Evolutionary conservation across 176 grass and related monocot species (phyloP), one percentile per base, ranked within the genome.

Genomic region (Lolium multiflorum): DNA sequence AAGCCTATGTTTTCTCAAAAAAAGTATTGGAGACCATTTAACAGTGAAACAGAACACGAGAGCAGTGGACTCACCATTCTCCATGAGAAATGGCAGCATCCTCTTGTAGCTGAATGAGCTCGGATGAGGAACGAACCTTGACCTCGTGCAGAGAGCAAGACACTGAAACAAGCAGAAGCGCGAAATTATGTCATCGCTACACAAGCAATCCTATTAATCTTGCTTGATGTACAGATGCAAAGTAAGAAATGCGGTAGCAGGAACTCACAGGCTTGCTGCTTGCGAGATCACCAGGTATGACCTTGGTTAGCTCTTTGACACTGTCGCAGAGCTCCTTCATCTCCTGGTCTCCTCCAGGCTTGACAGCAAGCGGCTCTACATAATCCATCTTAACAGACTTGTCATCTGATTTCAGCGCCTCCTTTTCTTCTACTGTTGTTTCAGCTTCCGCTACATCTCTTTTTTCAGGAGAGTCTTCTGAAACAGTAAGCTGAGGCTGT

Each of bases 21-120:
- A 35, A 10, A 22, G 51, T 5, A 9, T 8, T 3, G 18, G 25
- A 9, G 65, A 86, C 28, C 46, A 60, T 83, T 43, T 54, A 87
- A 17, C 9, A 56, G 31, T 49, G 67, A 22, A 82, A 68, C 20
- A 12, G 61, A 28, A 64, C 61, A 28, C 61, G 0, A 1, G 1
- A 61, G 15, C 51, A 83, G 56, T 65, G 16, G 61, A 76, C 87
- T 78, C 91, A 77, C 86, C 90, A 15, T 94, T 86, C 72, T 96
- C 83, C 87, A 85, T 94, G 86, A 99, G 87, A 90, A 85, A 99
- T 73, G 97, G 92, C 64, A 99, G 90, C 87, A 99, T 78, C 77
- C 97, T 89, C 82, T 88, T 96, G 89, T 99, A 99, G 83, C 87
- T 94, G 71, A 99, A 89, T 6, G 94, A 94, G 67, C 83, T 92